Base-by-base conservation (phyloP, 208 protist species). In the Trypanosoma scelopori region DNA sequence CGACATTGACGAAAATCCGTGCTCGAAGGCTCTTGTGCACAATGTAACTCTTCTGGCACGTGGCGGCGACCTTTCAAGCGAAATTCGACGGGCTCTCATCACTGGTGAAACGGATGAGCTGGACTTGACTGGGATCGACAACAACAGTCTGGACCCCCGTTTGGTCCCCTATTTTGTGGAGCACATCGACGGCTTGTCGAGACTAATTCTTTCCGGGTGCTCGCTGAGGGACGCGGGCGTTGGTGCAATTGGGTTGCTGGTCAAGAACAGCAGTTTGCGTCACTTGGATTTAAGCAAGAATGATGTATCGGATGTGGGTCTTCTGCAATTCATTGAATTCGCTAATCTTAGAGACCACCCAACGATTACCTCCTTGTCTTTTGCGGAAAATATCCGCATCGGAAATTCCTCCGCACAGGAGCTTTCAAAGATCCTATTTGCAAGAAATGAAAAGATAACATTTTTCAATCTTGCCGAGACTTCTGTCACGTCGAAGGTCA, bases 11-110 rank as follows among this genome's bases (percentile, higher is more conserved):
- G 69, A 59, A 37, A 89, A 92, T 61, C 57, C 72, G 5, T 92
- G 88, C 57, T 74, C 62, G 25, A 62, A 71, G 28, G 23, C 59
- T 43, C 60, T 78, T 55, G 71, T 76, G 16, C 41, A 77, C 11
- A 84, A 81, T 23, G 45, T 94, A 43, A 48, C 72, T 48, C 76
- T 87, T 30, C 66, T 94, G 45, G 79, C 78, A 56, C 75, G 82
- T 61, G 47, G 74, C 1, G 56, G 70, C 11, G 65, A 55, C 7
- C 79, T 71, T 43, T 35, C 74, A 18, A 23, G 49, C 11, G 75
- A 66, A 42, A 63, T 94, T 53, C 71, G 74, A 20, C 50, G 71
- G 16, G 78, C 75, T 16, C 72, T 94, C 22, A 50, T 88, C 23
- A 51, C 58, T 18, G 68, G 79, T 16, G 49, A 72, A n/a, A 74